Evolutionary conservation across 2,329 filamentous ascomycete species (phyloP).

Genomic region (Calonectria crousiana): DNA sequence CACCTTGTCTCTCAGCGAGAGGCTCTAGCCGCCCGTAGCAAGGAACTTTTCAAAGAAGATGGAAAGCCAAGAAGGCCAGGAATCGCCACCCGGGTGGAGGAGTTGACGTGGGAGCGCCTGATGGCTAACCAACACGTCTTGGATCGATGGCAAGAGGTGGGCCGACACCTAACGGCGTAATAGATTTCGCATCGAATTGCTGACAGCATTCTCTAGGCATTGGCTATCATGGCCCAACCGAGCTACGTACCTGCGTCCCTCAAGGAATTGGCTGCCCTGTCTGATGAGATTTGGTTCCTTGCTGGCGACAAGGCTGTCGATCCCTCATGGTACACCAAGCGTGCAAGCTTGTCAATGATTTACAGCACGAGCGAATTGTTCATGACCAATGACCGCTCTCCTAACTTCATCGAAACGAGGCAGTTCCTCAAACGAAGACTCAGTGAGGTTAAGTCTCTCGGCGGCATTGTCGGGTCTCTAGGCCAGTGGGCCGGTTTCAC

Average conservation of each 20-base stretch:
- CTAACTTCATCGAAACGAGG: slow-evolving; percentile 80
- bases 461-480: slow-evolving; percentile 72
- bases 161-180: slow-evolving; percentile 40
- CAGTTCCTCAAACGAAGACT: slow-evolving; percentile 83
- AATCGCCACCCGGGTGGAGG: slow-evolving; percentile 74
- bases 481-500: slow-evolving; percentile 88
- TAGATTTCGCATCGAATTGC: slow-evolving; percentile 14
- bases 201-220: slow-evolving; percentile 67
- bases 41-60: slow-evolving; percentile 54
- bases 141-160: slow-evolving; percentile 87
- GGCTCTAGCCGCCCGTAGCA: slow-evolving; percentile 61
- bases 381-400: slow-evolving; percentile 89
- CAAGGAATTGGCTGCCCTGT: slow-evolving; percentile 81
- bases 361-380: slow-evolving; percentile 86
- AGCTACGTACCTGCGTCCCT: slow-evolving; percentile 81
- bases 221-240: slow-evolving; percentile 91
- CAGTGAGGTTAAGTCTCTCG: slow-evolving; percentile 74
- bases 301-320: slow-evolving; percentile 87
- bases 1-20: slow-evolving; percentile 78
- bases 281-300: slow-evolving; percentile 94
- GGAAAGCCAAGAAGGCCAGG: slow-evolving; percentile 54
- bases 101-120: slow-evolving; percentile 81
- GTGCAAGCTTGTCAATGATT: slow-evolving; percentile 66
- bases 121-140: slow-evolving; percentile 80
- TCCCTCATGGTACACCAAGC: slow-evolving; percentile 84